Evolutionary conservation across 768 basidiomycete species (phyloP), one percentile per base, ranked within the genome.

Genomic region (Mycena kentingensis): DNA sequence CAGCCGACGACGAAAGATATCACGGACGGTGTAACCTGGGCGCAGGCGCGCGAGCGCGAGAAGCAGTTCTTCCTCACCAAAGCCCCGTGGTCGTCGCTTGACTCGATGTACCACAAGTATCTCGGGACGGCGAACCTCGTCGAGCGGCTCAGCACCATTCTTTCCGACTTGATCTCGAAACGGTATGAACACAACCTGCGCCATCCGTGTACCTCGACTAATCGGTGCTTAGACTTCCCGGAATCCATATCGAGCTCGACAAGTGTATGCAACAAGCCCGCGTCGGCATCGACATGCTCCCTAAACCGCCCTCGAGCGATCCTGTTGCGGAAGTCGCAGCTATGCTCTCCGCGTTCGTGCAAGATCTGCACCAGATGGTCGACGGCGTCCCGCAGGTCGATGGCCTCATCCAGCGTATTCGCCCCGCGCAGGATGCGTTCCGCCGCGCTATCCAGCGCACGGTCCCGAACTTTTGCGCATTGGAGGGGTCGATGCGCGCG

Each of bases 141-240:
- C 0, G 77, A 78, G 22, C 70, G 78, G 4, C 65, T 90, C 35
- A 85, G 87, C 48, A 52, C 66, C 0, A 76, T 87, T 5, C 62
- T 91, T 0, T 85, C 85, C 0, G 79, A 83, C 26, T 65, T 86
- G 3, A 86, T 89, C 34, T 66, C 76, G 0, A 81, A 80, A 55
- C 68, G 83, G 88, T 85, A 46, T 4, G 69, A 65, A n/a, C 26
- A 21, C 29, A 18, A 16, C 64, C 21, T 34, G 21, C 25, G 13
- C 22, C 7, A 15, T 43, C 31, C 22, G 16, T 19, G 38, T 37
- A 41, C 29, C 18, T 37, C 41, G 18, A n/a, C 10, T 22, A 18
- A n/a, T 15, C 22, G 26, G 18, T 25, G 32, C 2, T 16, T 19
- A 89, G 88, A 41, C 72, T 90, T 0, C 86, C 87, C 0, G 68